Conservation (phyloP, 2,329 filamentous ascomycete species). For the Phialophora chinensis region DNA sequence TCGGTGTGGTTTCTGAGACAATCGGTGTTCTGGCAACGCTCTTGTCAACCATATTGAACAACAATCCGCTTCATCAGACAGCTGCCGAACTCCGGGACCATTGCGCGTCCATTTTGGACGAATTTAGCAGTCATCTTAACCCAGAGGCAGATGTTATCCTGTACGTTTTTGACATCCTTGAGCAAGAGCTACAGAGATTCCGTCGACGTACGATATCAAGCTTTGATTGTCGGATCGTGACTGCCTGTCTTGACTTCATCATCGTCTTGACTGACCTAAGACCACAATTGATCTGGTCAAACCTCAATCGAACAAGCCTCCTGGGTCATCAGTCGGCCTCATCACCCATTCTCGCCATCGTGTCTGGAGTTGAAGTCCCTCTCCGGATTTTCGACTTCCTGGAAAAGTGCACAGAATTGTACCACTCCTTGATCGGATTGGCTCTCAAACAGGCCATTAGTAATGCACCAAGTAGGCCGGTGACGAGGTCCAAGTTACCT, state of each 20-base stretch:
- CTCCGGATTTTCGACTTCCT: slow-evolving; percentile 79
- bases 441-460: slow-evolving; percentile 58
- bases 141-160: slow-evolving; percentile 71
- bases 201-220: slow-evolving; percentile 66
- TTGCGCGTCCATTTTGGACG: slow-evolving; percentile 55
- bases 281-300: slow-evolving; percentile 87
- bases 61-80: slow-evolving; percentile 36
- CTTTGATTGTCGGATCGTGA: slow-evolving; percentile 69
- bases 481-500: slow-evolving; percentile 8
- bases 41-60: slow-evolving; percentile 53
- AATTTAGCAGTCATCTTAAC: slow-evolving; percentile 57
- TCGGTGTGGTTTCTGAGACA: slow-evolving; percentile 72
- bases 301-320: slow-evolving; percentile 79
- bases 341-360: slow-evolving; percentile 76
- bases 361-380: slow-evolving; percentile 81
- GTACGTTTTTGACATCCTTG: slow-evolving; percentile 84
- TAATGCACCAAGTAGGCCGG: background rate
- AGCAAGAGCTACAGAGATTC: slow-evolving; percentile 62
- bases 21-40: slow-evolving; percentile 76
- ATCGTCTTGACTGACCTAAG: slow-evolving; percentile 72
- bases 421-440: slow-evolving; percentile 76
- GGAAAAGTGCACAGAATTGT: slow-evolving; percentile 73
- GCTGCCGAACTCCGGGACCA: slow-evolving; percentile 42
- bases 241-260: slow-evolving; percentile 81
- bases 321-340: slow-evolving; percentile 77